Conservation (phyloP, 192 early-diverging fungal species). For the Chytriomyces sp. region DNA sequence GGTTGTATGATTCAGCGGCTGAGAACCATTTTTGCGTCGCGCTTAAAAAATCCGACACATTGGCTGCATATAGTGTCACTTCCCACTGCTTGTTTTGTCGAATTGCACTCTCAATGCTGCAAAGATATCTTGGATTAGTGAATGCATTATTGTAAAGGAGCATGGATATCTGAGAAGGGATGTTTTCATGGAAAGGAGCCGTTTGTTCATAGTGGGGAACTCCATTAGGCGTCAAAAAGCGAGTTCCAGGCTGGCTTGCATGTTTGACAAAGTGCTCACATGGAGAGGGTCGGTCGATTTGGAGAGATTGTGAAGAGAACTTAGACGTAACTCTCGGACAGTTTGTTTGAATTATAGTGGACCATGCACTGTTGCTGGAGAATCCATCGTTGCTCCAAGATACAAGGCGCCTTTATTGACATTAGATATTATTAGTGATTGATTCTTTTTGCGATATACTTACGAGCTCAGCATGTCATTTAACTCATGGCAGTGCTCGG, state of each 20-base stretch:
- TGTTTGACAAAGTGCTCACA: background rate
- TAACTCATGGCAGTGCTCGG: background rate
- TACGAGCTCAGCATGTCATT: too few relatives aligned
- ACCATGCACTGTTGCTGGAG: background rate
- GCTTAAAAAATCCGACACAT: constrained; percentile 26
- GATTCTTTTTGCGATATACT: too few relatives aligned
- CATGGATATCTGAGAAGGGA: constrained; percentile 33
- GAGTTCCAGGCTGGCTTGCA: background rate
- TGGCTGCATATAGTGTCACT: constrained; percentile 30
- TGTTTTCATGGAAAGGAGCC: background rate
- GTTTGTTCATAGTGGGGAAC: background rate
- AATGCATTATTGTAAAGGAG: constrained; percentile 36
- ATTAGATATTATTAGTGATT: too few relatives aligned
- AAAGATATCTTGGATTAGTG: constrained; percentile 30
- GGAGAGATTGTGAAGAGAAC: background rate
- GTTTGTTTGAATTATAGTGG: background rate
- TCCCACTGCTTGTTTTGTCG: constrained; percentile 30
- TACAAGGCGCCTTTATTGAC: background rate
- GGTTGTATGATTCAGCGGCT: background rate
- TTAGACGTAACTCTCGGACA: background rate
- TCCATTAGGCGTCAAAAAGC: background rate
- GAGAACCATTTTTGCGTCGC: constrained; percentile 18
- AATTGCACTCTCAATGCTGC: constrained; percentile 37
- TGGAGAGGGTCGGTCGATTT: background rate
- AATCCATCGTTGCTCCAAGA: background rate